Conservation (phyloP, 2,329 filamentous ascomycete species). For the Cordyceps farinosa region DNA sequence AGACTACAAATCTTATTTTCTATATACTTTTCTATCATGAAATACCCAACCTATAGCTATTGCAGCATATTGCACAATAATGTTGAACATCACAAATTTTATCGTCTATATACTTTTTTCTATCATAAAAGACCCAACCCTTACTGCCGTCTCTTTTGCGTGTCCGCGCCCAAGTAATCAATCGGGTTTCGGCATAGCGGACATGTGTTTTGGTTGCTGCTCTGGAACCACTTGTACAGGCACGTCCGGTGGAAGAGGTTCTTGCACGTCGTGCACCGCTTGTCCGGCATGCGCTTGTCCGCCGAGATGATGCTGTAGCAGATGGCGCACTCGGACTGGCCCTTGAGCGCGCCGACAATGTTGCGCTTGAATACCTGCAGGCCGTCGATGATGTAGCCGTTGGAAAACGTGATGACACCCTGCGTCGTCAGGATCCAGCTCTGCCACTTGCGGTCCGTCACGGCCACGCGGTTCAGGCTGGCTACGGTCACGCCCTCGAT, state of each 20-base stretch:
- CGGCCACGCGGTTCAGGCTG: slow-evolving; percentile 77
- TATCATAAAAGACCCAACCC: slow-evolving; percentile 10
- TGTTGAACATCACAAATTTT: slow-evolving; percentile 15
- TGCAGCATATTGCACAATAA: slow-evolving; percentile 10
- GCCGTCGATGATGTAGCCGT: slow-evolving; percentile 84
- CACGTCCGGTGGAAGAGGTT: slow-evolving; percentile 89
- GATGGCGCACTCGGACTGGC: slow-evolving; percentile 92
- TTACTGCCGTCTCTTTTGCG: slow-evolving; percentile 34
- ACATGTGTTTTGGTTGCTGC: slow-evolving; percentile 85
- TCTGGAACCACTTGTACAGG: slow-evolving; percentile 96
- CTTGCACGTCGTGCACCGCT: slow-evolving; percentile 87
- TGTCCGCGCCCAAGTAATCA: slow-evolving; percentile 49
- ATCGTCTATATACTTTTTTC: slow-evolving; percentile 25
- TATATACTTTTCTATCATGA: no score
- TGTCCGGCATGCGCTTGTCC: slow-evolving; percentile 87
- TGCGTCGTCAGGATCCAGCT: slow-evolving; percentile 85
- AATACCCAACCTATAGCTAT: background rate
- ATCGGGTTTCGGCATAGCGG: slow-evolving; percentile 91
- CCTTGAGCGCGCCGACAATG: slow-evolving; percentile 82
- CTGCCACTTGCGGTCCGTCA: slow-evolving; percentile 89
- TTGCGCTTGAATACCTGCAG: slow-evolving; percentile 82
- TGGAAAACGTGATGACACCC: slow-evolving; percentile 89
- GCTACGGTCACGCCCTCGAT: slow-evolving; percentile 73
- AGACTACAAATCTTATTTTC: no score
- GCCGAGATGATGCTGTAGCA: slow-evolving; percentile 92